phyloP scores from a whole-genome alignment of 2,329 filamentous ascomycete genomes.

The Alternaria atra region DNA sequence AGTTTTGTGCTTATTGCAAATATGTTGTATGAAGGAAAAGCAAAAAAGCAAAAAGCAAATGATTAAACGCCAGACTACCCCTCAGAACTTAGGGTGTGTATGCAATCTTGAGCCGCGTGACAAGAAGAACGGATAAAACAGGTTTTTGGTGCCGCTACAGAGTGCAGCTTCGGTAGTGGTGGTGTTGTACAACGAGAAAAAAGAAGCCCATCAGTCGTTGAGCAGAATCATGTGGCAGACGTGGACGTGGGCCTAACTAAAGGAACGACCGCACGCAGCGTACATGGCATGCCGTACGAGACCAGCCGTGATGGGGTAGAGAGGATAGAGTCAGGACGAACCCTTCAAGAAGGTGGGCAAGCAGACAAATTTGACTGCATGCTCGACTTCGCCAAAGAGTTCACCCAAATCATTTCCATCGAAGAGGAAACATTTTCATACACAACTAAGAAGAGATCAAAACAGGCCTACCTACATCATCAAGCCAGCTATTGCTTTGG shows the following conservation, averaged over 20 bases:
- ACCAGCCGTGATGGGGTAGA: slow-evolving; percentile 20
- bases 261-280: slow-evolving; percentile 39
- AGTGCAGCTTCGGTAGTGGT: slow-evolving; percentile 14
- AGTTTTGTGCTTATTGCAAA: slow-evolving; percentile 16
- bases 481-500: slow-evolving; percentile 43
- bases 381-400: slow-evolving; percentile 34
- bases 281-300: slow-evolving; percentile 22
- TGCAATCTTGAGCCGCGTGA: slow-evolving; percentile 4
- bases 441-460: slow-evolving; percentile 30
- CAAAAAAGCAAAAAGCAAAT: background rate
- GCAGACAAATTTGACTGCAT: background rate
- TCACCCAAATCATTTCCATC: slow-evolving; percentile 25
- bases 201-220: slow-evolving; percentile 11
- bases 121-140: slow-evolving; percentile 5
- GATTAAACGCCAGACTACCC: slow-evolving; percentile 7
- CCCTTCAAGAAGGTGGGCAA: slow-evolving; percentile 28
- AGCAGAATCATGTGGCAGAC: slow-evolving; percentile 1
- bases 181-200: slow-evolving; percentile 30
- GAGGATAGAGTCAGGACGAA: slow-evolving; percentile 14
- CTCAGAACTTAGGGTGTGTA: background rate
- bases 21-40: background rate
- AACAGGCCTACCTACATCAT: slow-evolving; percentile 3
- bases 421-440: slow-evolving; percentile 41
- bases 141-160: slow-evolving; percentile 17
- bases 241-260: slow-evolving; percentile 50